These are phyloP conservation scores for Collybiopsis confluens DNA, from an alignment of 768 basidiomycete genomes.

Conservation along the genomic window DNA sequence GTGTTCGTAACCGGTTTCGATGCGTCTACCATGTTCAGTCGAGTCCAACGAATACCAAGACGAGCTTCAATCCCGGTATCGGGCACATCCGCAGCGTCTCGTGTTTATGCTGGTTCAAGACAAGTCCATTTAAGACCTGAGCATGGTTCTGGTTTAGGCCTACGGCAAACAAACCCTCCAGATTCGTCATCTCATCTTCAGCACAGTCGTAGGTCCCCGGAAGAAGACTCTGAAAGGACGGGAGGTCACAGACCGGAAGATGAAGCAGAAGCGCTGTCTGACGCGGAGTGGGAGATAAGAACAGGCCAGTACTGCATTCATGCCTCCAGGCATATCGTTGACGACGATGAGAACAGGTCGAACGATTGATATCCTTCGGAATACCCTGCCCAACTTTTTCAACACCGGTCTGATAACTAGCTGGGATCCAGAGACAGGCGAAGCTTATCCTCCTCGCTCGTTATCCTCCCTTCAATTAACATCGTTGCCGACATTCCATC, in stretches of 20 bases:
- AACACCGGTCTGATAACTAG: slow-evolving; percentile 1
- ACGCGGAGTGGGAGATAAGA: slow-evolving; percentile 5
- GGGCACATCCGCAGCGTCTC: too few species aligned
- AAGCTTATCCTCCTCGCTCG: not conserved
- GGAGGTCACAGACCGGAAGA: not conserved
- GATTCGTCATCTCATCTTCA: not conserved
- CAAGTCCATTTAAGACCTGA: too few species aligned
- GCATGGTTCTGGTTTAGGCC: not conserved
- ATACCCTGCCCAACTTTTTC: slow-evolving; percentile 2
- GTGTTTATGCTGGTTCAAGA: too few species aligned
- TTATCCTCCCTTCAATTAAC: not conserved
- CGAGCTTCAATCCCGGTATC: too few species aligned
- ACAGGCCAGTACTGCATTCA: not conserved
- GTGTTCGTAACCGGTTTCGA: too few species aligned
- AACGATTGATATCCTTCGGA: not conserved
- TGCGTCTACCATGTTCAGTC: too few species aligned
- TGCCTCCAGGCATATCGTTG: not conserved
- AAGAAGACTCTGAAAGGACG: not conserved
- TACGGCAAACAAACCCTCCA: slow-evolving; percentile 2
- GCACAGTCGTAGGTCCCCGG: not conserved
- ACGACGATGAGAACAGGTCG: not conserved
- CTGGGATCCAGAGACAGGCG: slow-evolving; percentile 4
- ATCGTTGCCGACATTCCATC: not conserved
- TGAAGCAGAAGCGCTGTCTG: not conserved
- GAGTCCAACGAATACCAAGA: too few species aligned